These are phyloP conservation scores for Amaranthus palmeri DNA, from an alignment of 148 eudicot genomes.

Conservation along the genomic window DNA sequence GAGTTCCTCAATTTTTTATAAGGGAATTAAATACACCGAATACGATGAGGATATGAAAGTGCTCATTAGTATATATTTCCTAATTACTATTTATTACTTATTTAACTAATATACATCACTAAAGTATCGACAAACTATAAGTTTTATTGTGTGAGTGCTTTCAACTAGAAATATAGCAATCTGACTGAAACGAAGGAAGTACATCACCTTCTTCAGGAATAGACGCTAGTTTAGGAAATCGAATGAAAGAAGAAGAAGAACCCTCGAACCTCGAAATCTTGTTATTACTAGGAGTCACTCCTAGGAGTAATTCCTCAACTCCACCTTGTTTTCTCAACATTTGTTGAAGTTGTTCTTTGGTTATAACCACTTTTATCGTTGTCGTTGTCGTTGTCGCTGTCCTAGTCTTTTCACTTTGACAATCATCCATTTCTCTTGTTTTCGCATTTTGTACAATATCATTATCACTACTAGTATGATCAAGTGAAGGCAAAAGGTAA, in stretches of 20 bases:
- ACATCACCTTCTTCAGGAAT: constrained; percentile 27
- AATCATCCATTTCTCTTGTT: not conserved
- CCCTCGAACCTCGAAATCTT: not conserved
- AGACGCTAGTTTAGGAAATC: constrained; percentile 25
- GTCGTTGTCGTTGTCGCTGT: not conserved
- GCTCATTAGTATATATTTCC: no score
- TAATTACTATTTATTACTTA: no score
- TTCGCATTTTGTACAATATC: not conserved
- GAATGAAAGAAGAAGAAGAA: not conserved
- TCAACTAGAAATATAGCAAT: no score
- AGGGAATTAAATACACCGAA: no score
- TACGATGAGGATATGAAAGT: no score
- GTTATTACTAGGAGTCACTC: not conserved
- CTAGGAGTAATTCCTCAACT: constrained; percentile 21
- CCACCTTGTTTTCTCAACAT: constrained; percentile 8
- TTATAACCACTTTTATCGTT: constrained; percentile 24
- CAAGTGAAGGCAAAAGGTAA: constrained; percentile 32
- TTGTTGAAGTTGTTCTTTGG: constrained; percentile 24
- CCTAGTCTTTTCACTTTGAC: not conserved
- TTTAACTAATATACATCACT: no score
- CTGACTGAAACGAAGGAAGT: constrained; percentile 16
- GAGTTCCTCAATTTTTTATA: no score
- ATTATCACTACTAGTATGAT: not conserved
- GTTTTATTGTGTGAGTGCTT: no score
- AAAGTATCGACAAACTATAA: no score